Evolutionary conservation across 2,329 filamentous ascomycete species (phyloP), one percentile per base, ranked within the genome.

Genomic region (Beauveria scarabaeidicola): DNA sequence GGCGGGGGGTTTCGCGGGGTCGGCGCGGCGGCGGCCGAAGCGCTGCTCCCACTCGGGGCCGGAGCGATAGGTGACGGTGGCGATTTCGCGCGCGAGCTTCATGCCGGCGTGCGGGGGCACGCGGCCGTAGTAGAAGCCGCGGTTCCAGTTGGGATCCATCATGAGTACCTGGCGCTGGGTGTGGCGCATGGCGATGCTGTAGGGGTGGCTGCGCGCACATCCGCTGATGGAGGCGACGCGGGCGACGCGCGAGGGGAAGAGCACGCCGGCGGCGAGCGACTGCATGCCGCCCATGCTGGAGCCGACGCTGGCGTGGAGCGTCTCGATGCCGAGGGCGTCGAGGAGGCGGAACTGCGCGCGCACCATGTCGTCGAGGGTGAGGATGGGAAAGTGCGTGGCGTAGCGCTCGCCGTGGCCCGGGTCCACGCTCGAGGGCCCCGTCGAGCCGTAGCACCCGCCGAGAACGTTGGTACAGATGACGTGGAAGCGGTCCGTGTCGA

Each of bases 261-360:
- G 75, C 1, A 89, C 85, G 3, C 90, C 94, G 0, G 91, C 89
- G 8, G 92, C 92, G 5, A 99, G 81, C 66, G 90, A 94, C 71
- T 96, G 93, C 94, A 99, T 99, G 58, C 94, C 94, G 57, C 94
- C 94, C 94, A 99, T 99, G 73, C 91, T 96, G 6, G 90, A 91
- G 15, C 94, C 94, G 21, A 99, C 93, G 61, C 90, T 96, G 19
- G 94, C 94, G 72, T 96, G 90, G 10, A 99, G 80, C 68, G 85
- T 89, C 25, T 83, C 70, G 50, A 99, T 87, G 6, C 86, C 86
- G 29, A 99, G 78, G 5, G 78, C 74, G 71, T 97, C 92, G 13
- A 99, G 80, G 32, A 99, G 81, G 47, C 89, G 81, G 76, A 97
- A 97, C 72, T 99, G 94, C 5, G 92, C 93, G 58, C 92, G 85